Percentiles rank a stretch among this genome's conserved stretches.
These are phyloP conservation scores for Colletotrichum chlorophyti DNA, from an alignment of 2,329 filamentous ascomycete genomes.

Conservation along the genomic window DNA sequence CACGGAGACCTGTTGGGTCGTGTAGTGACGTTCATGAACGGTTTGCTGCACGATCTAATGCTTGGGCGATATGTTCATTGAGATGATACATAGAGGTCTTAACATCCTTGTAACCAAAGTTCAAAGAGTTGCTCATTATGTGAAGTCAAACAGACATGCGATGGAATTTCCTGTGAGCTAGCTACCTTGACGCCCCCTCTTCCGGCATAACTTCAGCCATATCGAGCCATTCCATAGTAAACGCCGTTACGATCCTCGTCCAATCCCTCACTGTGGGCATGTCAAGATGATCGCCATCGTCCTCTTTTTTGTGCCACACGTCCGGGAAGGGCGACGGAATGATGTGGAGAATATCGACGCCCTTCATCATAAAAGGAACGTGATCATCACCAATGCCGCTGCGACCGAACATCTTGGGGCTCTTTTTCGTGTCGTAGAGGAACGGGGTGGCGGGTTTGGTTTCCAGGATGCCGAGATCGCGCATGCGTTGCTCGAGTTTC, in stretches of 20 bases:
- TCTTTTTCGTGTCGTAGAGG: slow-evolving; percentile 61
- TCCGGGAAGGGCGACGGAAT: slow-evolving; percentile 75
- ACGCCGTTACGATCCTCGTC: slow-evolving; percentile 75
- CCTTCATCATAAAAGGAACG: slow-evolving; percentile 76
- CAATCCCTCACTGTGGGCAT: slow-evolving; percentile 77
- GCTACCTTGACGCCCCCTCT: neutral
- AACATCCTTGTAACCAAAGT: too few relatives aligned
- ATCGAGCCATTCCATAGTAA: slow-evolving; percentile 82
- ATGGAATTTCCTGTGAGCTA: neutral
- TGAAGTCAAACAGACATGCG: neutral
- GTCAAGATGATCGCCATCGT: slow-evolving; percentile 78
- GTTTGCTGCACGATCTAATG: too few relatives aligned
- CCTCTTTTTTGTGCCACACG: slow-evolving; percentile 76
- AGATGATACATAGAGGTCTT: too few relatives aligned
- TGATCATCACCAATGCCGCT: slow-evolving; percentile 73
- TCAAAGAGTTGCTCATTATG: too few relatives aligned
- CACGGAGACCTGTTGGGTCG: too few relatives aligned
- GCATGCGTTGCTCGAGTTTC: slow-evolving; percentile 68
- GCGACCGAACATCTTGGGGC: slow-evolving; percentile 39
- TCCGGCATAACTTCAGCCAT: slow-evolving; percentile 52
- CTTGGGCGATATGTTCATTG: too few relatives aligned
- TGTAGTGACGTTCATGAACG: too few relatives aligned
- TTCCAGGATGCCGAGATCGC: slow-evolving; percentile 60
- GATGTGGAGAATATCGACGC: slow-evolving; percentile 78
- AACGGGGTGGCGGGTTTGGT: slow-evolving; percentile 51